Evolutionary conservation across 345 rosid genomes (phyloP), one percentile per base, ranked within the genome.

Genomic region (Ceriops tagal): DNA sequence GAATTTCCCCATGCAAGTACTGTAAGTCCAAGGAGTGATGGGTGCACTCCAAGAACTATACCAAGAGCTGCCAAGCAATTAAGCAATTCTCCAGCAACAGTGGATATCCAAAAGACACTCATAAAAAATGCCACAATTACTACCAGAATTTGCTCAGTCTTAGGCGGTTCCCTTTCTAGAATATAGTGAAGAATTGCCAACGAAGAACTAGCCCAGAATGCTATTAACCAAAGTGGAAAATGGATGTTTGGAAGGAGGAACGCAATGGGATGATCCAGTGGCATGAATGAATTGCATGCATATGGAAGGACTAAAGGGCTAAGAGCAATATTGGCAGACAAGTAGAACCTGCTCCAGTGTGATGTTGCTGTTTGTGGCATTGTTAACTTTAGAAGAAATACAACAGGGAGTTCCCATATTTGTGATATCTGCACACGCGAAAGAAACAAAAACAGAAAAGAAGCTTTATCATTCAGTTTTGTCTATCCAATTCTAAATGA

Each of bases 1-100:
- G 97, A 91, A 79, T 95, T 95, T 62, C 97, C 96, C 97, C 97
- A 91, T 53, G 97, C 96, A 53, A 91, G 96, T 51, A 91, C 93
- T 0, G 96, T 91, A 35, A 93, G 83, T 68, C 96, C 99, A 5
- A 93, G 96, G 65, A 95, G 83, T 10, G 96, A 84, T 0, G 97
- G 87, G 66, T 90, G 92, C 61, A 89, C 70, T 75, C 88, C 79
- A 58, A 95, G 93, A 65, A 91, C 79, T 31, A 71, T 70, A 39
- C 96, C 99, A 18, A 95, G 82, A 56, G 96, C 92, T 37, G 88
- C 90, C 68, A 93, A 77, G 77, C 96, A 89, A 81, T 84, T 86
- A 5, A 91, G 84, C 7, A 91, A 84, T 74, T 93, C 98, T 55
- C 96, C 98, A 43, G 98, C 98, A n/a, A 83, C 67, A 20, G 89